A percentile compares a stretch with the other conserved stretches of the same genome.
Conservation (phyloP, 768 basidiomycete species). For the Phanerochaete carnosa region DNA sequence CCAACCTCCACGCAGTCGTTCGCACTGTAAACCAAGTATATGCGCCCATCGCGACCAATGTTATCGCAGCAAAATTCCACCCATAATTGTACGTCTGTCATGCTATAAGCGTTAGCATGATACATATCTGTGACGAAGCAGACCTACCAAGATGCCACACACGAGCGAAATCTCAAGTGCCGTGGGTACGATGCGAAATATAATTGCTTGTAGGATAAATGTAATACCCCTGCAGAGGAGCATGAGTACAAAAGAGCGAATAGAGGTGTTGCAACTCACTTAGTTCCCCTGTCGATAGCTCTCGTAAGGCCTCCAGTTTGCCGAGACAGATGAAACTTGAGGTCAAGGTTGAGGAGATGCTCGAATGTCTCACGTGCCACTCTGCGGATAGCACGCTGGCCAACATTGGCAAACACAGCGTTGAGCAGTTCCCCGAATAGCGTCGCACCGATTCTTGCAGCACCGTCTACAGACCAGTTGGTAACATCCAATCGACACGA, state of each 20-base stretch:
- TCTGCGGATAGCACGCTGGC: slow-evolving; percentile 90
- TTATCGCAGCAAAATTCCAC: slow-evolving; percentile 94
- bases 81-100: slow-evolving; percentile 93
- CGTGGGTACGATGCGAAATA: slow-evolving; percentile 94
- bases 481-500: background rate
- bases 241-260: background rate
- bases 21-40: slow-evolving; percentile 98
- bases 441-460: slow-evolving; percentile 85
- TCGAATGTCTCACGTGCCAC: slow-evolving; percentile 96
- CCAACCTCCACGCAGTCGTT: slow-evolving; percentile 93
- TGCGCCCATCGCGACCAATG: slow-evolving; percentile 74
- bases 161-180: slow-evolving; percentile 96
- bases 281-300: slow-evolving; percentile 97
- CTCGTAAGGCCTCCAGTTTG: slow-evolving; percentile 96
- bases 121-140: background rate
- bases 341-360: slow-evolving; percentile 85
- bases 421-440: slow-evolving; percentile 91
- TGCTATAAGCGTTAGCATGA: background rate
- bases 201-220: slow-evolving; percentile 87
- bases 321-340: slow-evolving; percentile 87
- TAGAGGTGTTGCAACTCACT: slow-evolving; percentile 47
- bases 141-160: slow-evolving; percentile 88
- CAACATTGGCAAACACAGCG: slow-evolving; percentile 93
- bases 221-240: slow-evolving; percentile 76
- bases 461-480: slow-evolving; percentile 61